Conservation (phyloP, 2,329 filamentous ascomycete genomes). For the Pseudocercospora cruenta region DNA sequence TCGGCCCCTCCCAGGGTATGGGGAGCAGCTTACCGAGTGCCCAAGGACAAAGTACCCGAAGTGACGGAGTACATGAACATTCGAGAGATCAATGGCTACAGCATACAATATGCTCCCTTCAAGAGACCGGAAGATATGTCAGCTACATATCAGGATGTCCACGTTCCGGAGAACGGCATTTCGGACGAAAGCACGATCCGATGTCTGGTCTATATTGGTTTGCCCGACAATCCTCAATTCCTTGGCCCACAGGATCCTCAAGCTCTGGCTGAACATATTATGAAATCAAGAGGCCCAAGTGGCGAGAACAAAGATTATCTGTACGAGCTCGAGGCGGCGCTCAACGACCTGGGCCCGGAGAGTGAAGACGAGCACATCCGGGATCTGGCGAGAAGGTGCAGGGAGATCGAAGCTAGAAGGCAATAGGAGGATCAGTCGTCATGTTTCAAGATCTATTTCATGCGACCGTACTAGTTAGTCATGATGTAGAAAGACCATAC, state of each 20-base stretch:
- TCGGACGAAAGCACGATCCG: slow-evolving; percentile 44
- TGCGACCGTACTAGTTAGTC: too few species aligned
- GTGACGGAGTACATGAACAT: slow-evolving; percentile 92
- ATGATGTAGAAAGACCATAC: too few species aligned
- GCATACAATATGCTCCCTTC: slow-evolving; percentile 87
- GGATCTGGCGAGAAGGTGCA: slow-evolving; percentile 75
- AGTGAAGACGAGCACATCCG: slow-evolving; percentile 83
- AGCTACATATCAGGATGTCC: slow-evolving; percentile 49
- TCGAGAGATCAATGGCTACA: slow-evolving; percentile 96
- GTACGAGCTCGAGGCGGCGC: slow-evolving; percentile 73
- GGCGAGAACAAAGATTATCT: slow-evolving; percentile 91
- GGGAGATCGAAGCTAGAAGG: slow-evolving; percentile 58
- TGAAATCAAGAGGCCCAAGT: slow-evolving; percentile 75
- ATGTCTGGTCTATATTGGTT: slow-evolving; percentile 88
- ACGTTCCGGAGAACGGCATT: slow-evolving; percentile 21
- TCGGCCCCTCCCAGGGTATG: slow-evolving; percentile 71
- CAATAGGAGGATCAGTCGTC: too few species aligned
- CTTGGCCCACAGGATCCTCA: slow-evolving; percentile 80
- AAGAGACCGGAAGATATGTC: slow-evolving; percentile 56
- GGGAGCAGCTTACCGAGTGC: slow-evolving; percentile 82
- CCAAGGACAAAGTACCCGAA: slow-evolving; percentile 73
- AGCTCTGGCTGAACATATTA: slow-evolving; percentile 78
- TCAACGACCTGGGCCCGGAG: slow-evolving; percentile 72
- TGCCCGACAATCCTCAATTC: slow-evolving; percentile 91
- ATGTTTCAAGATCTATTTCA: too few species aligned